Base-by-base conservation (phyloP, 1,139 yeast genomes). In the Trichomonascaceae sp. region DNA sequence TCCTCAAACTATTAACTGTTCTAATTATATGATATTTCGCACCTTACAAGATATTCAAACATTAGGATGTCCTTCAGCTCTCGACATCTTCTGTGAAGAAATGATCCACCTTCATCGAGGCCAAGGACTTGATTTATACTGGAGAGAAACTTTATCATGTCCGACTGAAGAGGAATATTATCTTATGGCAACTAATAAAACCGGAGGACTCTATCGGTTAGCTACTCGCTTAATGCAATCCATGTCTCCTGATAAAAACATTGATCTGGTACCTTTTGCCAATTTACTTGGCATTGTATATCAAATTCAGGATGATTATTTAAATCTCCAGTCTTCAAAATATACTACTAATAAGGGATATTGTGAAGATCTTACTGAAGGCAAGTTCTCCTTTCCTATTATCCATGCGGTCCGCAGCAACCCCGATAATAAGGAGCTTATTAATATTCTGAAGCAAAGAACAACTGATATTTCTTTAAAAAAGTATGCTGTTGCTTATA, bases 351-450 rank as follows among this genome's bases (percentile, higher is more conserved):
- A 83, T 74, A 89, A 90, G 68, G 96, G 96, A 0, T 81, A 79
- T 54, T 89, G 95, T 52, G 96, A 90, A 62, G 97, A 90, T 65
- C 76, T 90, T 43, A 80, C 90, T 0, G 97, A 90, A 67, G 97
- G 97, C 0, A 91, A 90, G 69, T 80, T 86, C 57, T 85, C 95
- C 0, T 84, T 87, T 58, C 96, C 96, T 0, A 82, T 90, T 7
- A 79, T 89, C 39, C 95, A 87, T 68, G 80, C 84, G 17, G 69
- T 84, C 5, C 64, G 74, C 15, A 61, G 63, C 18, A 72, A 70
- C 49, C 61, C 68, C 6, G 57, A 63, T 13, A 72, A 74, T 53
- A 70, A 71, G 41, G 76, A 75, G 56, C 67, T 77, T 15, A 59
- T 72, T 47, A 70, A 64, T 58, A 77, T 79, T 27, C 68, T 79